Conservation (phyloP, 179 eudicot genomes). For the Pouteria campechiana region DNA sequence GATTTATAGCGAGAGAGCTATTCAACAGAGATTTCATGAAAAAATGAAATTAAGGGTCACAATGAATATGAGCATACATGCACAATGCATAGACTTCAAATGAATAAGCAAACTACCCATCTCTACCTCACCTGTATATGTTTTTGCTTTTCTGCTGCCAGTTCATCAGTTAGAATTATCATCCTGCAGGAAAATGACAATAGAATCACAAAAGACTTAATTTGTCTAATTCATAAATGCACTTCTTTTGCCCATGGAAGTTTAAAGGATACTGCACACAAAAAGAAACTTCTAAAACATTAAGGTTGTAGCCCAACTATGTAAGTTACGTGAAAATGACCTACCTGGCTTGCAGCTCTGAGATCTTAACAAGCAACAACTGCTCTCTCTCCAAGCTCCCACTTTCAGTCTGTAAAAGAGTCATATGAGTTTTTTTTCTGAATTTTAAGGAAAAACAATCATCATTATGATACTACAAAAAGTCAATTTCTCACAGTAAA, state of each 20-base stretch:
- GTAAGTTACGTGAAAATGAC: constrained; percentile 3
- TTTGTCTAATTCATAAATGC: neutral
- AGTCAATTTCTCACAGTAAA: too few relatives aligned
- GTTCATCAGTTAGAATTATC: constrained; percentile 68
- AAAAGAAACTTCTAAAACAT: too few relatives aligned
- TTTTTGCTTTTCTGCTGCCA: constrained; percentile 67
- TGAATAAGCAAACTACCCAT: neutral
- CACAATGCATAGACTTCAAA: too few relatives aligned
- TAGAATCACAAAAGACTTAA: neutral
- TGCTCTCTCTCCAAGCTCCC: constrained; percentile 75
- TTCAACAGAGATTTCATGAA: too few relatives aligned
- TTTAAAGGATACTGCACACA: too few relatives aligned
- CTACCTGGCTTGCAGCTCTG: constrained; percentile 88
- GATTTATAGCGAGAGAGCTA: too few relatives aligned
- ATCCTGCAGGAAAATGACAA: constrained; percentile 34
- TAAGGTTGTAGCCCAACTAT: too few relatives aligned
- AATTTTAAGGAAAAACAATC: too few relatives aligned
- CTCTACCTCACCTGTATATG: constrained; percentile 44
- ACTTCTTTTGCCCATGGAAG: neutral
- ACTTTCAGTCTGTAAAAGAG: constrained; percentile 49
- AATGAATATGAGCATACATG: too few relatives aligned
- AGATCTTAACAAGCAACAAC: constrained; percentile 55
- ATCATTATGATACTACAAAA: too few relatives aligned
- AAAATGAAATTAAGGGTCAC: too few relatives aligned
- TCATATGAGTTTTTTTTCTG: constrained; percentile 3